Conservation (phyloP, 1,284 basidiomycete genomes). For the Ceratobasidium sp. region DNA sequence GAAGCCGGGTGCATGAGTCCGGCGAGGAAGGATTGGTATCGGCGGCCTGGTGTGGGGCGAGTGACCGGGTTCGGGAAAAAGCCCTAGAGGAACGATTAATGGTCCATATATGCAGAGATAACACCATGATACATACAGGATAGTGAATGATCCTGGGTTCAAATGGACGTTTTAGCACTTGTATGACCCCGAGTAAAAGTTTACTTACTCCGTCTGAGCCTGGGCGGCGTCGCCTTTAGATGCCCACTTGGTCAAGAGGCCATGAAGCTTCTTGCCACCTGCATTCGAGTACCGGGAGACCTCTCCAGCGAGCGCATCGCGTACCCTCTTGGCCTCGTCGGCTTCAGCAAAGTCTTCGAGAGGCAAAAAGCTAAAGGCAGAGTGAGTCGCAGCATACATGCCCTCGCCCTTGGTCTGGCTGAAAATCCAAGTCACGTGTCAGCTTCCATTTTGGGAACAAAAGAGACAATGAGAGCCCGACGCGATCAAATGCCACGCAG, state of each 20-base stretch:
- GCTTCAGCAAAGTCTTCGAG: constrained; percentile 34
- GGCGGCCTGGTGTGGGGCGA: constrained; percentile 44
- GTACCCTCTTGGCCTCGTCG: constrained; percentile 16
- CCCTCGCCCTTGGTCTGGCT: constrained; percentile 40
- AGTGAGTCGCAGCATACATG: constrained; percentile 39
- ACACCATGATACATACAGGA: neutral
- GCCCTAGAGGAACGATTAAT: constrained; percentile 10
- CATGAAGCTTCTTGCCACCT: constrained; percentile 21
- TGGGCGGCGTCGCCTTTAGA: constrained; percentile 1
- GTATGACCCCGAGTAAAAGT: neutral
- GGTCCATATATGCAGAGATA: neutral
- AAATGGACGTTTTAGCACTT: neutral
- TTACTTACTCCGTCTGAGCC: constrained; percentile 26
- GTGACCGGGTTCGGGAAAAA: constrained; percentile 40
- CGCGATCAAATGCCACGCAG: neutral
- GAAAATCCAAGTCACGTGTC: constrained; percentile 20
- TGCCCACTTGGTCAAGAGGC: constrained; percentile 17
- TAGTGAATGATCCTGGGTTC: constrained; percentile 24
- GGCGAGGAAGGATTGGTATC: constrained; percentile 48
- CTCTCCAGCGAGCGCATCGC: constrained; percentile 6
- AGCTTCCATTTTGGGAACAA: neutral
- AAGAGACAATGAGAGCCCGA: constrained; percentile 19
- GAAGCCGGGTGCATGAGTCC: constrained; percentile 52
- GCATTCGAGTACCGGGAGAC: constrained; percentile 4
- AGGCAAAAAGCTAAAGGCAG: constrained; percentile 39